Evolutionary conservation across 495 filamentous ascomycete species (phyloP), one percentile per base, ranked within the genome.

Genomic region (Lentithecium fluviatile): DNA sequence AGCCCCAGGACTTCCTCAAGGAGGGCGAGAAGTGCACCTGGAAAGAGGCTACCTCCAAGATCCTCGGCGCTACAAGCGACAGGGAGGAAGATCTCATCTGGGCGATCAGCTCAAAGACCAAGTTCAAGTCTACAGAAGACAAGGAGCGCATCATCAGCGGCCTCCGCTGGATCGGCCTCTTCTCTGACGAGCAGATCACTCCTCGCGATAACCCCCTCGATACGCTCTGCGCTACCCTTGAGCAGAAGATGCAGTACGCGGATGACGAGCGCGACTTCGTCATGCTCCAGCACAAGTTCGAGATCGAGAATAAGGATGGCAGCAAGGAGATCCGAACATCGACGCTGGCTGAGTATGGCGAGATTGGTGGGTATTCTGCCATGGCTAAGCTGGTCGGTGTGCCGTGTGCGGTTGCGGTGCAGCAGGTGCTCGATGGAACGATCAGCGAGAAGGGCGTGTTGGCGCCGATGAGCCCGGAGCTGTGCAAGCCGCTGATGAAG

Each of bases 221-320:
- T 65, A 93, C 88, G 19, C 83, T 98, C 19, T 97, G 93, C 74
- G 91, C 91, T 32, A 88, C 85, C 17, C 81, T 97, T 12, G 91
- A 96, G 77, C 72, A 88, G 77, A 96, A 95, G 82, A 95, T 96
- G 90, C 81, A 88, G 72, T 97, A 86, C 72, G 89, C 80, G 65
- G 79, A 86, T 56, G 85, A 82, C 37, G 94, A 96, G 84, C 85
- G 93, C 38, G 91, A 95, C 70, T 77, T 96, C 68, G 67, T 77
- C 13, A 89, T 94, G 82, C 83, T 96, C 38, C 90, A 95, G 77
- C 94, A 98, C 82, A 90, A 88, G 73, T 97, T 96, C 72, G 87
- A 86, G 72, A 89, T 97, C 68, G 88, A 96, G 80, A 74, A 86
- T 70, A 83, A 83, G 71, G 89, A 96, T 68, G 87, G 86, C 61